These are phyloP conservation scores for Nicotiana attenuata DNA, from an alignment of 257 asterid genomes.

Conservation along the genomic window DNA sequence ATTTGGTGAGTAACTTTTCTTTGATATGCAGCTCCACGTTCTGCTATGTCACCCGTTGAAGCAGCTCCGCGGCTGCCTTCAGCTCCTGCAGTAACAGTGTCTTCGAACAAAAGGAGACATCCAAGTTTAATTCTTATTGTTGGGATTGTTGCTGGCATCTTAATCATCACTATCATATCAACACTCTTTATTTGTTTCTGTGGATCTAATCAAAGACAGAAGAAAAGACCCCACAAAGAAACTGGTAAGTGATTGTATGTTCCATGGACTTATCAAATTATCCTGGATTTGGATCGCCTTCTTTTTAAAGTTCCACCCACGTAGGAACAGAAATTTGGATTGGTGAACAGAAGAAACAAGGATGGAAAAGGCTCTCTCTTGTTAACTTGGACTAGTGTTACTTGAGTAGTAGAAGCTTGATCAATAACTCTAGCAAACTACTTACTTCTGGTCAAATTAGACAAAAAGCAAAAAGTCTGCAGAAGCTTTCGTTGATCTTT, in stretches of 20 bases:
- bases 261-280: neutral
- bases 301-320: neutral
- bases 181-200: conserved; percentile 58
- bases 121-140: conserved; percentile 53
- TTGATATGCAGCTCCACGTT: conserved; percentile 56
- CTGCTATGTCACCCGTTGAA: conserved; percentile 49
- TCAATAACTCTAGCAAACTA: neutral
- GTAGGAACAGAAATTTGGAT: neutral
- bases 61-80: conserved; percentile 49
- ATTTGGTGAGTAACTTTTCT: conserved; percentile 6
- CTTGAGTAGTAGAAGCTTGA: neutral
- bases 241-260: conserved; percentile 39
- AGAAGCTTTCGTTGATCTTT: neutral
- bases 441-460: neutral
- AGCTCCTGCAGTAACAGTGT: conserved; percentile 36
- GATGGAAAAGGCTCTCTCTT: neutral
- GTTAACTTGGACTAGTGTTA: neutral
- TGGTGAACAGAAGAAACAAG: neutral
- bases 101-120: conserved; percentile 43
- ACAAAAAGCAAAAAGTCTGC: neutral
- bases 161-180: conserved; percentile 47
- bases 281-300: neutral
- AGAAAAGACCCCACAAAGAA: conserved; percentile 38
- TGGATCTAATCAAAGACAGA: conserved; percentile 45
- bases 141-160: conserved; percentile 66